Base-by-base conservation (phyloP, 1,284 basidiomycete genomes). In the Ustilago cynodontis region DNA sequence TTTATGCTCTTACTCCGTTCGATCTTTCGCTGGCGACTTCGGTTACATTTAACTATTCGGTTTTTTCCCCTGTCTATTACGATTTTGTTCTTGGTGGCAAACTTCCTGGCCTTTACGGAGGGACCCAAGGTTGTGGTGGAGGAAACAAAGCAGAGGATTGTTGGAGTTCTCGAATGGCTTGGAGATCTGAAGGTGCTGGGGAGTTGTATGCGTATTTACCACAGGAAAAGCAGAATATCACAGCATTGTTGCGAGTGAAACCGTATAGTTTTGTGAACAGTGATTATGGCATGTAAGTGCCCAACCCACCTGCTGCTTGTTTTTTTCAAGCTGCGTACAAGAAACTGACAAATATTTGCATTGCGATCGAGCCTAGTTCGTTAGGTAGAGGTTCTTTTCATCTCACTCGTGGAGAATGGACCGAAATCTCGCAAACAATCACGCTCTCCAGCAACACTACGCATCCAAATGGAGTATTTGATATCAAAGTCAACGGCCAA, bases 181-280 rank as follows among this genome's bases (percentile, higher is more conserved):
- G 87, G 86, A 52, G 86, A 35, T 39, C 76, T 2, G 71, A 61
- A 18, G 75, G 71, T 4, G 18, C 37, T 8, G 86, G 86, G 2
- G 86, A 87, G 57, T 86, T 93, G 28, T 93, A 93, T 81, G 87
- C 93, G 2, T 81, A 81, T 45, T 51, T 75, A 2, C 77, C 78
- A 1, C 71, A 81, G 51, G 51, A 55, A 16, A 63, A 56, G 45
- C 73, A 79, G 41, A 71, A 74, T 28, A 41, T 47, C 1, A 57
- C 54, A 4, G 65, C 59, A 1, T 1, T 81, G 9, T 52, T 76
- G 28, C 6, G 35, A 0, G 69, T 77, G 1, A 66, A 66, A 4
- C 77, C 79, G 8, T 57, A 71, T 13, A 59, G 50, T 37, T 67
- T 68, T 24, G 60, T 78, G 26, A 73, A 80, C 55, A 20, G 45